These are phyloP conservation scores for Eremochloa ophiuroides DNA, from an alignment of 176 grass and related monocot genomes.

Conservation along the genomic window DNA sequence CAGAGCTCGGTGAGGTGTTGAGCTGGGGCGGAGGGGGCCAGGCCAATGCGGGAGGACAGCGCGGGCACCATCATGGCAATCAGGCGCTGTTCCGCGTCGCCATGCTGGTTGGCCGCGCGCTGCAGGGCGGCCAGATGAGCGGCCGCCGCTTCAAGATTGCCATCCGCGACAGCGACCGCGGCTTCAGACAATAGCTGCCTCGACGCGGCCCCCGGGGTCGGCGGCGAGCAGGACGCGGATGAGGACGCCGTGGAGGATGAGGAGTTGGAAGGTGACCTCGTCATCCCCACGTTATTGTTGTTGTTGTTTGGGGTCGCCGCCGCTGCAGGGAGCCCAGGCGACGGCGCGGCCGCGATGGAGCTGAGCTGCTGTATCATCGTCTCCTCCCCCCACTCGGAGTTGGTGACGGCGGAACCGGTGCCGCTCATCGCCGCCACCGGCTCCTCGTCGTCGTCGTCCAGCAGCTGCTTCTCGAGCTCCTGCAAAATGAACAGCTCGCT, in stretches of 20 bases:
- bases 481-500: conserved; percentile 50
- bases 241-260: conserved; percentile 81
- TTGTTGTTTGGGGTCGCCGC: conserved; percentile 10
- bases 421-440: conserved; percentile 54
- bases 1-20: conserved; percentile 47
- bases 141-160: conserved; percentile 50
- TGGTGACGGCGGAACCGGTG: conserved; percentile 63
- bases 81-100: conserved; percentile 73
- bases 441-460: conserved; percentile 69
- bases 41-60: conserved; percentile 55
- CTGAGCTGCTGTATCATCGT: conserved; percentile 65
- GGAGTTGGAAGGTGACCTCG: conserved; percentile 69
- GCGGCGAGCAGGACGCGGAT: conserved; percentile 71
- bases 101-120: conserved; percentile 35
- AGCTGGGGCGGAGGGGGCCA: background rate
- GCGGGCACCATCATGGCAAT: conserved; percentile 65
- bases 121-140: conserved; percentile 44
- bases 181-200: conserved; percentile 67
- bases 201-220: conserved; percentile 31
- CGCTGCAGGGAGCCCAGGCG: conserved; percentile 13
- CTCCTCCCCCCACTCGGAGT: conserved; percentile 73
- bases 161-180: conserved; percentile 59
- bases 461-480: conserved; percentile 87
- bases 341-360: conserved; percentile 21
- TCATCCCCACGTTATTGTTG: conserved; percentile 30